Evolutionary conservation across 2,329 filamentous ascomycete genomes (phyloP).

Genomic region (Pyricularia pennisetigena): DNA sequence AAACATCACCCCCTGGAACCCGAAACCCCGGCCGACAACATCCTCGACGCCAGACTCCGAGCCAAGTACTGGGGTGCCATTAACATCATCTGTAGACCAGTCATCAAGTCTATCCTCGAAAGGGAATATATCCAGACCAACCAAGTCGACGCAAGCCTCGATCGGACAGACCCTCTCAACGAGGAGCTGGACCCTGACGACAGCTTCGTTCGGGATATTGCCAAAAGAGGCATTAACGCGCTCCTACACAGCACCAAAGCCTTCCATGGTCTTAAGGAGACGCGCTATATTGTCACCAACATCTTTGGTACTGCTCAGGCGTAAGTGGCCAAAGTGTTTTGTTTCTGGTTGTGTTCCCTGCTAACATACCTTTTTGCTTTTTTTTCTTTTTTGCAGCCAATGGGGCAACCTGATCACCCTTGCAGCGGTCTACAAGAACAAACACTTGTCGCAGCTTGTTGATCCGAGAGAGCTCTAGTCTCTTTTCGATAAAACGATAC

Average conservation of each 20-base stretch:
- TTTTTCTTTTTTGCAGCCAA: constrained; percentile 50
- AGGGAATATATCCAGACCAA: too few relatives aligned
- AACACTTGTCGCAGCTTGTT: constrained; percentile 48
- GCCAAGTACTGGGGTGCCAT: constrained; percentile 92
- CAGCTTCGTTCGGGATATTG: constrained; percentile 41
- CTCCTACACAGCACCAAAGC: constrained; percentile 78
- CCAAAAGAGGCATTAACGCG: constrained; percentile 56
- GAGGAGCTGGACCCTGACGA: not conserved
- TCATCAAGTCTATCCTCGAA: constrained; percentile 51
- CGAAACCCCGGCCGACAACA: too few relatives aligned
- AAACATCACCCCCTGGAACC: too few relatives aligned
- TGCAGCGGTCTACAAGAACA: constrained; percentile 66
- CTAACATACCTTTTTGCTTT: constrained; percentile 7
- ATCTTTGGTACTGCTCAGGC: constrained; percentile 82
- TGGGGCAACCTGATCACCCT: constrained; percentile 95
- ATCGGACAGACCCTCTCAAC: not conserved
- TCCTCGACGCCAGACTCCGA: constrained; percentile 72
- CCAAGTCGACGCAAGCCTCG: too few relatives aligned
- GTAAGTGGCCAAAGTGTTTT: too few relatives aligned
- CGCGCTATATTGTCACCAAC: constrained; percentile 81
- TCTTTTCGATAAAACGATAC: constrained; percentile 65
- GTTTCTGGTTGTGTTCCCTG: too few relatives aligned
- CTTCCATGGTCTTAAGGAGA: constrained; percentile 54
- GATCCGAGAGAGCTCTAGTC: constrained; percentile 40
- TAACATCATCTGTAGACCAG: constrained; percentile 81